phyloP scores from a whole-genome alignment of 306 rosid species.

The Rosa chinensis region DNA sequence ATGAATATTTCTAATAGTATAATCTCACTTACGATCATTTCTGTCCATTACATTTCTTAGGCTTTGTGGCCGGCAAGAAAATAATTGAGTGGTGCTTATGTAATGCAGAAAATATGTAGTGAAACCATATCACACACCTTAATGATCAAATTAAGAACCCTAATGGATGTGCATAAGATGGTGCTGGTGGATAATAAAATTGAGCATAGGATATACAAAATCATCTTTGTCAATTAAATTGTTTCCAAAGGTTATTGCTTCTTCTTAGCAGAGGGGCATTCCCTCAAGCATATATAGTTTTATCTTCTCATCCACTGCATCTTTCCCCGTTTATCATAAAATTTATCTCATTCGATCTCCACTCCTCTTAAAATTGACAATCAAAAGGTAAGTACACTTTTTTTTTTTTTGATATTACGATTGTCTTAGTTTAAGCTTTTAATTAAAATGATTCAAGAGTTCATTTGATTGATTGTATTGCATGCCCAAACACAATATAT shows the following conservation, averaged over 20 bases:
- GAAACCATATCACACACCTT: neutral
- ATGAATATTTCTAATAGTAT: neutral
- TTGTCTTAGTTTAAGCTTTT: too few relatives aligned
- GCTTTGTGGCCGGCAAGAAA: neutral
- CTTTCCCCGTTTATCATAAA: too few relatives aligned
- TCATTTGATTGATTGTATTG: too few relatives aligned
- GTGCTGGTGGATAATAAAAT: neutral
- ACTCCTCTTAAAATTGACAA: neutral
- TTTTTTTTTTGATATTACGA: too few relatives aligned
- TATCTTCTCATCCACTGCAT: neutral
- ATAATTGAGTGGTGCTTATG: neutral
- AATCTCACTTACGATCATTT: neutral
- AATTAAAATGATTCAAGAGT: too few relatives aligned
- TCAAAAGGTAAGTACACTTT: too few relatives aligned
- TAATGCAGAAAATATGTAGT: neutral
- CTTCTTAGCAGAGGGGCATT: too few relatives aligned
- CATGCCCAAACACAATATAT: too few relatives aligned
- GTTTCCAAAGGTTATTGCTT: too few relatives aligned
- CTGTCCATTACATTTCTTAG: neutral
- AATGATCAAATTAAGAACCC: neutral
- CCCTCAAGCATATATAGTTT: neutral
- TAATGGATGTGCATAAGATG: neutral
- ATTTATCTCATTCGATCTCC: neutral
- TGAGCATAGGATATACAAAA: neutral
- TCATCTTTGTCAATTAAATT: too few relatives aligned